phyloP scores from a whole-genome alignment of 352 stramenopile genomes.

The Globisporangium takayamanum region DNA sequence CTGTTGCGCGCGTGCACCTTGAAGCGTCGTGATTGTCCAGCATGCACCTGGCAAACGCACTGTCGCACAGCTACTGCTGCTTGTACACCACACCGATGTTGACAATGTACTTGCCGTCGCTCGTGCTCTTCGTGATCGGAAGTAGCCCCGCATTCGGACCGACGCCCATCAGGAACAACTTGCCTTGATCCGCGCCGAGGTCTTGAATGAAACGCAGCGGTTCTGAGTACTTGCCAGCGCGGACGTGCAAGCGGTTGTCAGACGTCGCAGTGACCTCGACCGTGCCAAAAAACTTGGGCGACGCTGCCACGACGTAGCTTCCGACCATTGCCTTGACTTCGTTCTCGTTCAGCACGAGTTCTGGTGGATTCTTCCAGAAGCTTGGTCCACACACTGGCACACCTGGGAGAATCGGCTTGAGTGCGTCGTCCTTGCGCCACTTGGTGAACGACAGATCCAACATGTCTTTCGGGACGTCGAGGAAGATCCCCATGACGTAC shows the following conservation, averaged over 20 bases:
- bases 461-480: slow-evolving; percentile 50
- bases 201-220: background rate
- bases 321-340: slow-evolving; percentile 33
- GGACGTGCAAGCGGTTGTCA: background rate
- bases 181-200: background rate
- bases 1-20: background rate
- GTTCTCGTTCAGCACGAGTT: slow-evolving; percentile 15
- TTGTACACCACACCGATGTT: slow-evolving; percentile 2
- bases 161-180: background rate
- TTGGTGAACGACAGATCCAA: slow-evolving; percentile 35
- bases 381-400: slow-evolving; percentile 27
- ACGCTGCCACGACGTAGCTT: slow-evolving; percentile 31
- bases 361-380: slow-evolving; percentile 39
- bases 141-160: background rate
- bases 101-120: background rate
- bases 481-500: slow-evolving; percentile 61
- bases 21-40: background rate
- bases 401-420: slow-evolving; percentile 24
- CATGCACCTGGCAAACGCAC: no score
- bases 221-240: background rate
- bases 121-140: background rate
- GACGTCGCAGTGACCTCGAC: slow-evolving; percentile 17
- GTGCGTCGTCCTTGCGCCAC: slow-evolving; percentile 29
- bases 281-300: slow-evolving; percentile 29
- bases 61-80: slow-evolving; percentile 2